These are phyloP conservation scores for Penicillium sp. DNA, from an alignment of 2,329 filamentous ascomycete genomes.

Conservation along the genomic window DNA sequence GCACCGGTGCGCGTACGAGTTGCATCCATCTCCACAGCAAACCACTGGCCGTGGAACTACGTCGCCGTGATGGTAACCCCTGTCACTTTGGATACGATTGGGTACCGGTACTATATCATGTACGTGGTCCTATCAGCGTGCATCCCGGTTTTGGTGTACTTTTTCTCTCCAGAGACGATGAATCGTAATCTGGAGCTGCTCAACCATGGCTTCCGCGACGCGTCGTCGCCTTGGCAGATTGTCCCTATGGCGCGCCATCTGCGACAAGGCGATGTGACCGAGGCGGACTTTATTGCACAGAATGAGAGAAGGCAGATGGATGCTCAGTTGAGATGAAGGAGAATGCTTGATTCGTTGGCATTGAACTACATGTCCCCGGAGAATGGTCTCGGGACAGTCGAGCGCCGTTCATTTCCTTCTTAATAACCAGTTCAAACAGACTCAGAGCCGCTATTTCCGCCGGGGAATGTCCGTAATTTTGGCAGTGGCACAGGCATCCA, in stretches of 20 bases:
- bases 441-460: too few relatives aligned
- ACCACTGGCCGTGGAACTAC: conserved; percentile 30
- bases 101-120: conserved; percentile 26
- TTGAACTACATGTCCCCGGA: neutral
- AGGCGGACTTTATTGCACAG: conserved; percentile 18
- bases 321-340: neutral
- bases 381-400: neutral
- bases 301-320: conserved; percentile 11
- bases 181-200: conserved; percentile 29
- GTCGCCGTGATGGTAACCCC: conserved; percentile 29
- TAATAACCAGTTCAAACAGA: too few relatives aligned
- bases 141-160: conserved; percentile 22
- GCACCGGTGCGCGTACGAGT: conserved; percentile 28
- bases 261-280: conserved; percentile 25
- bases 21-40: conserved; percentile 25
- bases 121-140: conserved; percentile 25
- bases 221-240: conserved; percentile 25
- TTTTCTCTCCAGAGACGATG: conserved; percentile 31
- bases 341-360: neutral
- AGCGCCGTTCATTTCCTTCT: neutral
- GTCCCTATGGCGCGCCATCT: conserved; percentile 27
- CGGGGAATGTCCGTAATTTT: too few relatives aligned
- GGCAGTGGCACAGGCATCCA: too few relatives aligned
- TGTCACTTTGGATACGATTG: conserved; percentile 26
- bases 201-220: conserved; percentile 28